phyloP scores from a whole-genome alignment of 164 flowering plant species.

The Magnolia sinica region DNA sequence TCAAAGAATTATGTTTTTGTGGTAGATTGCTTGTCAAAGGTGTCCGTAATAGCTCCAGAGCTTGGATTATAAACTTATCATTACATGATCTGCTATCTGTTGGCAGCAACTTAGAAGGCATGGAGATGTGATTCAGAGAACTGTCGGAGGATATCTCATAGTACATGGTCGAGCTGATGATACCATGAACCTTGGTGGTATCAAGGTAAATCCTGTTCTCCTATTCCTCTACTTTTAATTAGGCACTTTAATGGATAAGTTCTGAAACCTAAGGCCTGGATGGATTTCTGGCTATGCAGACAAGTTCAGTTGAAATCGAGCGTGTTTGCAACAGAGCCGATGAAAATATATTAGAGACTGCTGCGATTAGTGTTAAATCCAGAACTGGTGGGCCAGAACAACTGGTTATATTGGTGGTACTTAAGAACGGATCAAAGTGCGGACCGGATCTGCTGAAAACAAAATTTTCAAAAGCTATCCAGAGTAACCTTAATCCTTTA shows the following conservation, averaged over 20 bases:
- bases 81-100: not conserved
- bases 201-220: conserved; percentile 53
- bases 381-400: conserved; percentile 78
- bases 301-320: conserved; percentile 90
- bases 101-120: conserved; percentile 82
- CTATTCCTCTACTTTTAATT: not conserved
- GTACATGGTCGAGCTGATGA: conserved; percentile 97
- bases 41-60: not conserved
- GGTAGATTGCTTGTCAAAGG: not conserved
- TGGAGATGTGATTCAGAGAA: conserved; percentile 83
- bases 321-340: conserved; percentile 77
- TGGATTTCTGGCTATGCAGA: conserved; percentile 41
- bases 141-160: conserved; percentile 59
- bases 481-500: conserved; percentile 76
- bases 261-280: not conserved
- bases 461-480: conserved; percentile 76
- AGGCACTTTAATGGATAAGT: not conserved
- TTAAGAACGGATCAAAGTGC: conserved; percentile 43
- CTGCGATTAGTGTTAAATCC: conserved; percentile 68
- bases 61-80: not conserved
- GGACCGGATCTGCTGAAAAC: conserved; percentile 45
- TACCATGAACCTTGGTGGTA: conserved; percentile 99
- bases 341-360: conserved; percentile 68
- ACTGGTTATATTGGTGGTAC: conserved; percentile 64
- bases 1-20: not conserved